A percentile compares a stretch with the other conserved stretches of the same genome.
These are phyloP conservation scores for Alternaria conjuncta DNA, from an alignment of 2,329 filamentous ascomycete genomes.

Conservation along the genomic window DNA sequence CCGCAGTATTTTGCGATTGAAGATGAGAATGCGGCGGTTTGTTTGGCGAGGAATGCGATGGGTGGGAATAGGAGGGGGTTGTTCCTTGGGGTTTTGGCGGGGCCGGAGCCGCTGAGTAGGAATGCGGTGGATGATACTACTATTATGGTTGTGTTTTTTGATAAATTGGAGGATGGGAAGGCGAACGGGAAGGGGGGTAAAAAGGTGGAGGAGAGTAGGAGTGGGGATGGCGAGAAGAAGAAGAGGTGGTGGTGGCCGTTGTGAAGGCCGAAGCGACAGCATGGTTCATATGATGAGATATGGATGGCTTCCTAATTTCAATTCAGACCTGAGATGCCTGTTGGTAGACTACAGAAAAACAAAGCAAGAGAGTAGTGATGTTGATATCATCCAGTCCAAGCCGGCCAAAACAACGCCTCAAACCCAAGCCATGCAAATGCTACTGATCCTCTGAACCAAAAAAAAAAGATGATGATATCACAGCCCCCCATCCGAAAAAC, in stretches of 20 bases:
- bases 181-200: background rate
- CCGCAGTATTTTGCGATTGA: slow-evolving; percentile 57
- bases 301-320: background rate
- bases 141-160: slow-evolving; percentile 62
- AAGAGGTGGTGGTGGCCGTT: background rate
- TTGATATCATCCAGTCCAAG: background rate
- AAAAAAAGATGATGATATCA: background rate
- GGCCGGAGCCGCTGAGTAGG: slow-evolving; percentile 43
- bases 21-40: slow-evolving; percentile 60
- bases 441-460: no score
- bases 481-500: background rate
- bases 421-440: no score
- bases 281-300: background rate
- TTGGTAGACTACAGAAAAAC: background rate
- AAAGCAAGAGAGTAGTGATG: slow-evolving; percentile 1
- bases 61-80: slow-evolving; percentile 55
- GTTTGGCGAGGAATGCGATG: slow-evolving; percentile 60
- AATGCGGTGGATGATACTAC: slow-evolving; percentile 59
- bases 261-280: background rate
- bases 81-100: slow-evolving; percentile 48
- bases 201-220: no score
- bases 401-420: no score
- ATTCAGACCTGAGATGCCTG: background rate
- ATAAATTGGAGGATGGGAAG: slow-evolving; percentile 26
- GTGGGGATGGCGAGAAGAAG: background rate